Evolutionary conservation across 1,284 basidiomycete species (phyloP).

Genomic region (Fomitopsis schrenkii): DNA sequence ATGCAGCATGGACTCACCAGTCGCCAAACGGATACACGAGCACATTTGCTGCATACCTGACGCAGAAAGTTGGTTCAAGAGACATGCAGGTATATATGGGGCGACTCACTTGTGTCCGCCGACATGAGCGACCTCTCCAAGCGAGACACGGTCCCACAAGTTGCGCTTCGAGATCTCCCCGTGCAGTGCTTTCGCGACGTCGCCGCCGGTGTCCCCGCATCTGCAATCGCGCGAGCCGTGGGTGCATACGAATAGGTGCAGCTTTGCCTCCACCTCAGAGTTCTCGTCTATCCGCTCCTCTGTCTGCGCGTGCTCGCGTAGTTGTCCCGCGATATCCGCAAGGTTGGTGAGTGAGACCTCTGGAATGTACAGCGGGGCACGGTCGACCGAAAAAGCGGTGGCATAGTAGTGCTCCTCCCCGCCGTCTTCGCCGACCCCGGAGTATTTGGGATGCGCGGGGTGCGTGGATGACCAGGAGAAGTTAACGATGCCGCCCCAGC

Average conservation of each 20-base stretch:
- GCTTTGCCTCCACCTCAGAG: slow-evolving; percentile 13
- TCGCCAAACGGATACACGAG: slow-evolving; percentile 75
- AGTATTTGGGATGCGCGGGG: slow-evolving; percentile 10
- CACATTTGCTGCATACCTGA: slow-evolving; percentile 76
- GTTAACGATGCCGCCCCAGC: slow-evolving; percentile 56
- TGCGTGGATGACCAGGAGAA: slow-evolving; percentile 46
- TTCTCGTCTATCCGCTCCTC: not conserved
- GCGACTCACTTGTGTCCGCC: slow-evolving; percentile 77
- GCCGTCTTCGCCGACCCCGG: slow-evolving; percentile 14
- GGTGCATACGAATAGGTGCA: slow-evolving; percentile 52
- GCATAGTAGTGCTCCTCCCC: slow-evolving; percentile 27
- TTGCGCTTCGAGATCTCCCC: slow-evolving; percentile 24
- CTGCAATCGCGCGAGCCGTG: slow-evolving; percentile 33
- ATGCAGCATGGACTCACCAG: slow-evolving; percentile 44
- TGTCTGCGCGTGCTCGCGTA: slow-evolving; percentile 32
- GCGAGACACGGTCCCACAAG: slow-evolving; percentile 20
- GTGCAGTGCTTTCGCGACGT: slow-evolving; percentile 36
- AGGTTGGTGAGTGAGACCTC: slow-evolving; percentile 43
- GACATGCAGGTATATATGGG: not conserved
- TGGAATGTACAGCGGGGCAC: slow-evolving; percentile 46
- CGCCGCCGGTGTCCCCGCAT: slow-evolving; percentile 64
- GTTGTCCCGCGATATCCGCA: slow-evolving; percentile 36
- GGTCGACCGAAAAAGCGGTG: slow-evolving; percentile 45
- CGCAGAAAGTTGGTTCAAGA: not conserved
- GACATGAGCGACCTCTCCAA: slow-evolving; percentile 75